Evolutionary conservation across 2,329 filamentous ascomycete genomes (phyloP).

Genomic region (Zymoseptoria ardabiliae): DNA sequence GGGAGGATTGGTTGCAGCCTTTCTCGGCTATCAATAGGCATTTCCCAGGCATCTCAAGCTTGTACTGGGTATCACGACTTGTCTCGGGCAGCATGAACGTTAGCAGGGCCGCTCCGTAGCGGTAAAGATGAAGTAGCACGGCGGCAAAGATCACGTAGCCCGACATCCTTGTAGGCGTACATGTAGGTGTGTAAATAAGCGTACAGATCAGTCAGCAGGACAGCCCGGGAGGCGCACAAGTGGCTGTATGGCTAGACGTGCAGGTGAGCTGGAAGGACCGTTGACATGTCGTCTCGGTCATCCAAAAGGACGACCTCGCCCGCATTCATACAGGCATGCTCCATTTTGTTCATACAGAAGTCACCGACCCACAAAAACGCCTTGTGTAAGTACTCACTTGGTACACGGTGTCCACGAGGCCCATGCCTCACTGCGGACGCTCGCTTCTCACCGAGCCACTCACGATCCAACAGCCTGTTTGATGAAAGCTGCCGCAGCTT

Average conservation of each 20-base stretch:
- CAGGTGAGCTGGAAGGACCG: not conserved
- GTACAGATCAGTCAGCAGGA: not conserved
- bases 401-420: not conserved
- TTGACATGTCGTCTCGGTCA: no score
- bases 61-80: not conserved
- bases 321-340: no score
- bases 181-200: not conserved
- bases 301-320: no score
- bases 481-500: conserved; percentile 21
- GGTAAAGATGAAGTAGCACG: not conserved
- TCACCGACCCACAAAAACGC: not conserved
- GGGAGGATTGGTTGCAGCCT: conserved; percentile 21
- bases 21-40: conserved; percentile 10
- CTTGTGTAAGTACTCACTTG: not conserved
- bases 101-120: not conserved
- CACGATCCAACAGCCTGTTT: conserved; percentile 3
- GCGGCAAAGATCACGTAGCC: no score
- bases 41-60: not conserved
- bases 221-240: not conserved
- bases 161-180: not conserved
- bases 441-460: not conserved
- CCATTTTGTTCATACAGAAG: no score
- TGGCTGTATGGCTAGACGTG: not conserved
- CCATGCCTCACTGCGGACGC: not conserved
- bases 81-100: no score